Conservation (phyloP, 306 rosid genomes). For the Argentina anserina region DNA sequence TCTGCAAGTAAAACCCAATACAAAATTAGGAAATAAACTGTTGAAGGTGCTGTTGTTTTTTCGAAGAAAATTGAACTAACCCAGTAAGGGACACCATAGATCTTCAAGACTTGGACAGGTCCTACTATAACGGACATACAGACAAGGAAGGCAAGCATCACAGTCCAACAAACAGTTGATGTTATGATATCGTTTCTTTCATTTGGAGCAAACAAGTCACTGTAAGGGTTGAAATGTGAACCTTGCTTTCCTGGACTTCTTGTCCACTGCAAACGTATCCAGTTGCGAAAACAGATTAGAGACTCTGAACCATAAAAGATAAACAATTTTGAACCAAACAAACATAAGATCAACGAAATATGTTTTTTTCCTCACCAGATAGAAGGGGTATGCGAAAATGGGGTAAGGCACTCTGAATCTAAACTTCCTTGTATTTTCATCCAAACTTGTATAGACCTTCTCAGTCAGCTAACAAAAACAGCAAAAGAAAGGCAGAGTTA, state of each 20-base stretch:
- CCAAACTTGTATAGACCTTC: constrained; percentile 59
- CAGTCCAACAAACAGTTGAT: constrained; percentile 69
- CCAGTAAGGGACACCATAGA: constrained; percentile 82
- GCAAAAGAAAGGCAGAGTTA: constrained; percentile 1
- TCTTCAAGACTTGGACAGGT: constrained; percentile 46
- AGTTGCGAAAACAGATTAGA: constrained; percentile 7
- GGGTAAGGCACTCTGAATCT: constrained; percentile 85
- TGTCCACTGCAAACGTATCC: constrained; percentile 53
- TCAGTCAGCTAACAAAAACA: constrained; percentile 54
- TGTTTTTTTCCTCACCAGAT: constrained; percentile 55
- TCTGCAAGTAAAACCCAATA: constrained; percentile 27
- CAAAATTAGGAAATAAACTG: neutral
- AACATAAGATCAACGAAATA: neutral
- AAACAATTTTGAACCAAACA: neutral
- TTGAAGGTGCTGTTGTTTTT: neutral
- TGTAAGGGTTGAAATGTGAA: constrained; percentile 82
- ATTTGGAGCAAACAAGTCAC: constrained; percentile 55
- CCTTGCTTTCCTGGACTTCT: constrained; percentile 96
- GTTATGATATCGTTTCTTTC: constrained; percentile 63
- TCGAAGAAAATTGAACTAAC: constrained; percentile 34
- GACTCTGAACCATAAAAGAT: neutral
- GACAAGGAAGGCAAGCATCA: constrained; percentile 51
- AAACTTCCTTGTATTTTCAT: constrained; percentile 37
- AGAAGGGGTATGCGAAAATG: constrained; percentile 76
- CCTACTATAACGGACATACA: constrained; percentile 46